Conservation (phyloP, 306 rosid genomes). For the Prunus padus region DNA sequence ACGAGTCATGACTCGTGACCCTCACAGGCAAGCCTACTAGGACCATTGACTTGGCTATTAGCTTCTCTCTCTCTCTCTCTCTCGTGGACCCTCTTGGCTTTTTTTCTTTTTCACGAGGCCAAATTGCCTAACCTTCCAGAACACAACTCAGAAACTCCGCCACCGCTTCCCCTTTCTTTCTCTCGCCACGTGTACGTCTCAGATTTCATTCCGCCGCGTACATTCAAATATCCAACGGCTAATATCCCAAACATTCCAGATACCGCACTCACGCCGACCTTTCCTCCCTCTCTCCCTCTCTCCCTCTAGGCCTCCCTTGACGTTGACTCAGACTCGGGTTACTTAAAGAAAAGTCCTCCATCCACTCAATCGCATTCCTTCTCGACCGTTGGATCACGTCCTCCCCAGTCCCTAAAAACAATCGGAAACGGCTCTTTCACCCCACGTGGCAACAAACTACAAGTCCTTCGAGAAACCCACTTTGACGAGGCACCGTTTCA, state of each 20-base stretch:
- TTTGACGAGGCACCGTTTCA: slow-evolving; percentile 16
- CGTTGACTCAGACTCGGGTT: not conserved
- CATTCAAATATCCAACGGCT: not conserved
- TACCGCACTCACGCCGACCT: not conserved
- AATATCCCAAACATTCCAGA: not conserved
- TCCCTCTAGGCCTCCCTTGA: not conserved
- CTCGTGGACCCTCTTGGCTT: not conserved
- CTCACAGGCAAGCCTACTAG: not conserved
- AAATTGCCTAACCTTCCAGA: slow-evolving; percentile 7
- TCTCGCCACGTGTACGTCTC: slow-evolving; percentile 8
- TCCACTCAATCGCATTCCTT: not conserved
- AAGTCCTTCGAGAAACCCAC: slow-evolving; percentile 1
- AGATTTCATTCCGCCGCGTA: not conserved
- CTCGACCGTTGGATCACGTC: slow-evolving; percentile 12
- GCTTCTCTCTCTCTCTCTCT: too few species aligned
- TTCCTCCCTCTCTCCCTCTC: slow-evolving; percentile 12
- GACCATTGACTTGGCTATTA: not conserved
- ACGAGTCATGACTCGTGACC: not conserved
- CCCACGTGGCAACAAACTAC: slow-evolving; percentile 38
- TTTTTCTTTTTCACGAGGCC: slow-evolving; percentile 6
- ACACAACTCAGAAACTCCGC: slow-evolving; percentile 15
- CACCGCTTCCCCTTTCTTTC: not conserved
- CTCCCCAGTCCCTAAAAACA: not conserved
- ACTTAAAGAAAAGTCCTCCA: not conserved
- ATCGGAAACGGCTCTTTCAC: not conserved